Conservation (phyloP, 768 basidiomycete genomes). For the Leccinum longicurvipes region DNA sequence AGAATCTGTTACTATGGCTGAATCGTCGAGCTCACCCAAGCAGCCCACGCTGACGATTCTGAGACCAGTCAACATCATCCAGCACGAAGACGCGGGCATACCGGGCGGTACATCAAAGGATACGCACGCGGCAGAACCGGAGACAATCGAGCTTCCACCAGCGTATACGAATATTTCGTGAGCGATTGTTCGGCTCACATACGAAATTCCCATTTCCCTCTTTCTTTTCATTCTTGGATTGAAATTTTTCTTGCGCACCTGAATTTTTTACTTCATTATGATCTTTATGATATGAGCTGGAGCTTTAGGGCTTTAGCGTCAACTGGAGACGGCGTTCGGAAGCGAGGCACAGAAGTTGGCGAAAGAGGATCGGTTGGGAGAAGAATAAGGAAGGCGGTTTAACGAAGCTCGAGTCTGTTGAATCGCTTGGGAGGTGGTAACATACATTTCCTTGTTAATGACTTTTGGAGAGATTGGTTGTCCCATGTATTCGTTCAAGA, state of each 20-base stretch:
- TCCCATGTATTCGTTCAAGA: conserved; percentile 72
- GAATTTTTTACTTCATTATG: background rate
- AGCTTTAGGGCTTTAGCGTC: conserved; percentile 42
- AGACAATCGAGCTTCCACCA: background rate
- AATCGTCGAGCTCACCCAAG: background rate
- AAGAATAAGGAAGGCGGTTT: conserved; percentile 27
- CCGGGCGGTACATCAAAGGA: background rate
- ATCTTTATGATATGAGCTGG: conserved; percentile 22
- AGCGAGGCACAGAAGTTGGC: conserved; percentile 30
- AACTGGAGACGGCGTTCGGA: conserved; percentile 46
- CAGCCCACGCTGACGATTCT: background rate
- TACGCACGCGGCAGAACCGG: background rate
- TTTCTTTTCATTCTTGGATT: background rate
- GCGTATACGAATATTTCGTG: background rate
- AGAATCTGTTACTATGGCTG: background rate
- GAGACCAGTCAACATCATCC: background rate
- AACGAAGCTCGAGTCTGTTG: conserved; percentile 13
- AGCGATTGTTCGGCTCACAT: background rate
- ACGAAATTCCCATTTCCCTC: background rate
- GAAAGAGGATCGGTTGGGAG: conserved; percentile 10
- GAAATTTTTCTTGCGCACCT: background rate
- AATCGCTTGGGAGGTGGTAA: conserved; percentile 36
- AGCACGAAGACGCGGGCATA: background rate
- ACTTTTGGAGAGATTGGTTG: too few relatives aligned
- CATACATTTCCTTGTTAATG: conserved; percentile 40